Evolutionary conservation across 805 yeast species (phyloP), one percentile per base, ranked within the genome.

Genomic region (Debaryomyces tyrocola): DNA sequence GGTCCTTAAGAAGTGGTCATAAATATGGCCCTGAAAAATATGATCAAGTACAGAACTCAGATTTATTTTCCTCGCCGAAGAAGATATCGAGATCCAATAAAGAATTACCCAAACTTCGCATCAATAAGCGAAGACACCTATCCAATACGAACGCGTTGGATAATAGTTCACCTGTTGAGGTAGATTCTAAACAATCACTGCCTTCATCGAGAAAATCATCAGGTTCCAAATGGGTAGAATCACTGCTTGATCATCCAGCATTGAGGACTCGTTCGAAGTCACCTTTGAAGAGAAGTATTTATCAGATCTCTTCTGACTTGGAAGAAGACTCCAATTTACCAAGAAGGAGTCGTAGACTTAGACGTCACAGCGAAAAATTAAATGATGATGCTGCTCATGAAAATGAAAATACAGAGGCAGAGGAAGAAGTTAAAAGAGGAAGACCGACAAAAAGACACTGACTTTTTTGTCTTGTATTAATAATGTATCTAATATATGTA

Each of bases 231-330:
- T 38, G 31, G 37, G 20, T 7, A 7, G 38, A 34, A 6, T 6
- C n/a, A 9, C 35, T 39, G 33, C 20, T 41, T 2, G 69, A 63
- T 40, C 54, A 48, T 12, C 70, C 70, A 4, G 65, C 72, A 4
- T 47, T 47, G 37, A 46, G 73, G 35, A 67, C 73, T 1, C 49
- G 73, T 39, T 66, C 70, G 8, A 65, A 63, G 50, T 67, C 72
- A 2, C 73, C 73, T 4, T 42, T 67, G 45, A 67, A 66, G 45
- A 53, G 58, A 47, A 54, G 59, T 34, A 43, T 58, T 40, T 40
- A 48, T 29, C 60, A 62, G 40, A 44, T 64, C 3, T 21, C 58
- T 15, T 52, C 55, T 1, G 42, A 54, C 9, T 49, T 41, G 6
- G 27, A 35, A 14, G 55, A 54, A 18, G 44, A 28, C 18, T 34